Base-by-base conservation (phyloP, 257 asterid genomes). In the Penstemon newberryi region DNA sequence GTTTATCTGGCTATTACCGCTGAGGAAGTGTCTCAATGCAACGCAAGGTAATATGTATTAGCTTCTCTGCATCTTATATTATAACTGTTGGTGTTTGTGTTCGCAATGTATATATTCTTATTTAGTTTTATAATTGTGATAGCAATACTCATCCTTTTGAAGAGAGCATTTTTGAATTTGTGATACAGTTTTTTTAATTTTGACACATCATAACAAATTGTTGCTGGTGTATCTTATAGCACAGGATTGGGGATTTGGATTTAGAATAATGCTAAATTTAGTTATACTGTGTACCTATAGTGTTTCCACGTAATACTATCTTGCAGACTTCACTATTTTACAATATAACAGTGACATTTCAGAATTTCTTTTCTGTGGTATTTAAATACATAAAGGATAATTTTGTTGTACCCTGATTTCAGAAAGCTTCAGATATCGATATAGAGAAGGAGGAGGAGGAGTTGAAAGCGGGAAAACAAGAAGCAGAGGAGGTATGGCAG, bases 401-500 rank as follows among this genome's bases (percentile, higher is more conserved):
- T 51, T 61, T 36, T 52, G 2, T 59, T 60, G 66, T 69, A 40
- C n/a, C 71, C 60, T 43, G 41, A 50, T 77, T 65, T 65, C 88
- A 82, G 96, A 85, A 84, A 73, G 81, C 82, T 69, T 80, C 86
- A 8, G 96, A 89, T 70, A 44, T 83, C 71, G 84, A 82, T 19
- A 66, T 81, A 63, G 91, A 83, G 40, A 73, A 84, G 72, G 92
- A 81, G 59, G 70, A 81, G 65, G 81, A 70, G 65, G 85, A 71
- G 73, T 69, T 73, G 56, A 76, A 84, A 82, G 75, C 10, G 62
- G 82, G 56, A 75, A 71, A 79, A 59, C 87, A 77, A 70, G 92
- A 79, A 56, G 74, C 87, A 8, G 79, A 87, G 63, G 96, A 80
- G 77, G 92, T 87, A 57, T 92, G 96, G 96, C 83, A 86, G 78